phyloP scores from a whole-genome alignment of 1,284 basidiomycete genomes.

The Ganoderma resinaceum region DNA sequence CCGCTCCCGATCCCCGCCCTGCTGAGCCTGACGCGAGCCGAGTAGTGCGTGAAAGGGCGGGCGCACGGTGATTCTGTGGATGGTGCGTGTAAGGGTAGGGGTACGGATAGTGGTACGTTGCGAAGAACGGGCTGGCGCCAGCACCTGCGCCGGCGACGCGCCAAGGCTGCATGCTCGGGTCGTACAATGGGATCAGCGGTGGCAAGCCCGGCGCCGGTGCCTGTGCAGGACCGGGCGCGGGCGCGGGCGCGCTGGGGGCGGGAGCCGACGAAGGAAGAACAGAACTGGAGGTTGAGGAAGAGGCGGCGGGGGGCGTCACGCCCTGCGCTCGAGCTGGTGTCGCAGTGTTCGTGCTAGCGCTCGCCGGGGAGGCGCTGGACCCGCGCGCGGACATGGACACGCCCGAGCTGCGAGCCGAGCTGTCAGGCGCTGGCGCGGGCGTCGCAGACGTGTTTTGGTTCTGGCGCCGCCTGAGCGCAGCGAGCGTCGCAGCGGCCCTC shows the following conservation, averaged over 20 bases:
- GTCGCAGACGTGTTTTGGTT: constrained; percentile 1
- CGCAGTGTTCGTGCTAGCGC: not conserved
- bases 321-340: not conserved
- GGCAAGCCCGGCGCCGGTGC: constrained; percentile 42
- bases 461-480: constrained; percentile 21
- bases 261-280: not conserved
- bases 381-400: not conserved
- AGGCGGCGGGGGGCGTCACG: not conserved
- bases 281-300: not conserved
- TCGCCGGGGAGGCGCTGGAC: not conserved
- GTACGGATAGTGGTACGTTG: constrained; percentile 8
- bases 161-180: constrained; percentile 31
- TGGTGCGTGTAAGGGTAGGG: not conserved
- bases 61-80: no score
- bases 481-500: constrained; percentile 23
- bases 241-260: not conserved
- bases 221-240: constrained; percentile 29
- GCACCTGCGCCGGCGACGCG: constrained; percentile 4
- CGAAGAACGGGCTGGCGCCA: constrained; percentile 3
- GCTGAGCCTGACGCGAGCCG: not conserved
- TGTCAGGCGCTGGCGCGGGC: not conserved
- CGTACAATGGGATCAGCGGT: constrained; percentile 51
- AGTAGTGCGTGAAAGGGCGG: not conserved
- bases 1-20: constrained; percentile 11
- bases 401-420: constrained; percentile 2